These are phyloP conservation scores for Solanum chacoense DNA, from an alignment of 305 asterid genomes.

Conservation along the genomic window DNA sequence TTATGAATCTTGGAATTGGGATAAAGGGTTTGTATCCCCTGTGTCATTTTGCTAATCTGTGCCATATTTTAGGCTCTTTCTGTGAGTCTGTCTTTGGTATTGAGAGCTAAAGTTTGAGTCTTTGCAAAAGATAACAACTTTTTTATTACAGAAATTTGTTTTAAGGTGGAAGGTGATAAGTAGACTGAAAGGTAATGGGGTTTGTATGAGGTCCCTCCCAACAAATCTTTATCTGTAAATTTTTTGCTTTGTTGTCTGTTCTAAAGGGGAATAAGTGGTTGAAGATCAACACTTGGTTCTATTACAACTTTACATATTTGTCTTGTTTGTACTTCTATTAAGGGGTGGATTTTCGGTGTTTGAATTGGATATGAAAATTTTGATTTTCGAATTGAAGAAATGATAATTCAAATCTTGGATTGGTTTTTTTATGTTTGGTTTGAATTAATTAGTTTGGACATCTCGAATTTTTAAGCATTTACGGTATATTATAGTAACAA, in stretches of 20 bases:
- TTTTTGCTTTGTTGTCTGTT: background rate
- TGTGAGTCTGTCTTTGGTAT: background rate
- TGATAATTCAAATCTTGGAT: background rate
- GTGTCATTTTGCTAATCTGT: slow-evolving; percentile 32
- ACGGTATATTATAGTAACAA: background rate
- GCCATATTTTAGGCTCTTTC: slow-evolving; percentile 28
- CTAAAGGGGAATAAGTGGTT: background rate
- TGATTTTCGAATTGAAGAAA: background rate
- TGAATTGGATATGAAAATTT: background rate
- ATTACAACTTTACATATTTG: background rate
- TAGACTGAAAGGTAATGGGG: background rate
- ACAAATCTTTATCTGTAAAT: background rate
- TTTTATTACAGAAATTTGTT: background rate
- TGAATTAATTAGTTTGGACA: background rate
- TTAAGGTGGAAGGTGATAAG: background rate
- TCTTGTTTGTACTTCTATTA: background rate
- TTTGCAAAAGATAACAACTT: background rate
- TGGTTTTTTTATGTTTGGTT: background rate
- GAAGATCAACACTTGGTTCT: background rate
- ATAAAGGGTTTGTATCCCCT: slow-evolving; percentile 22
- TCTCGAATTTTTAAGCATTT: background rate
- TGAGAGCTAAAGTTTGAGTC: background rate
- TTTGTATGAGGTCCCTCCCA: background rate
- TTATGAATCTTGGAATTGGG: slow-evolving; percentile 26
- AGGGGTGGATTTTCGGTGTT: background rate